phyloP scores from a whole-genome alignment of 495 filamentous ascomycete genomes.

The Penicillium goetzii region DNA sequence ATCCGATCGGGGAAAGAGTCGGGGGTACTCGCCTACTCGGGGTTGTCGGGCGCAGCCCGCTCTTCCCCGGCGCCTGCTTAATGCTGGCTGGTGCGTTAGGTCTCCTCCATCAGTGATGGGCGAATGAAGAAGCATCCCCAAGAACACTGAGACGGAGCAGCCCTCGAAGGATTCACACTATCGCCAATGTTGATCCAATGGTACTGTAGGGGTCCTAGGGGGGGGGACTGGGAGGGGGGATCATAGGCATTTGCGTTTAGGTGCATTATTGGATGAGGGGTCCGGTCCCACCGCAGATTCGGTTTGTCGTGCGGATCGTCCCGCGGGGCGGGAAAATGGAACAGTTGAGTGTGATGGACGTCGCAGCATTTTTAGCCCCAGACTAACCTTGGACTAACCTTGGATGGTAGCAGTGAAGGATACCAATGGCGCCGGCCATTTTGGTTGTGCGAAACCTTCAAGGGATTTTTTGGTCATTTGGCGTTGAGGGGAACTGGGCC shows the following conservation, averaged over 20 bases:
- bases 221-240: too few relatives aligned
- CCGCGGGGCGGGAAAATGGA: slow-evolving; percentile 7
- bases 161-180: slow-evolving; percentile 13
- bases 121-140: neutral
- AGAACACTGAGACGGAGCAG: neutral
- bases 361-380: neutral
- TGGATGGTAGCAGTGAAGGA: neutral
- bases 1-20: slow-evolving; percentile 10
- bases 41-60: neutral
- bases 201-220: too few relatives aligned
- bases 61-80: slow-evolving; percentile 3
- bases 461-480: neutral
- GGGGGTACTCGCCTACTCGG: slow-evolving; percentile 3
- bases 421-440: neutral
- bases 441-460: neutral
- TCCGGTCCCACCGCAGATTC: slow-evolving; percentile 8
- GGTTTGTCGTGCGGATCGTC: slow-evolving; percentile 20
- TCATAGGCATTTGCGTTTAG: neutral
- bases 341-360: slow-evolving; percentile 4
- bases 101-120: neutral
- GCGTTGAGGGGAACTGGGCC: neutral
- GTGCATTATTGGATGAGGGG: slow-evolving; percentile 6
- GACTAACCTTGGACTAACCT: neutral
- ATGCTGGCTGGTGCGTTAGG: neutral
- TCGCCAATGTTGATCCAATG: slow-evolving; percentile 9